phyloP scores from a whole-genome alignment of 2,329 filamentous ascomycete genomes.

The Cladosporium cucumerinum region DNA sequence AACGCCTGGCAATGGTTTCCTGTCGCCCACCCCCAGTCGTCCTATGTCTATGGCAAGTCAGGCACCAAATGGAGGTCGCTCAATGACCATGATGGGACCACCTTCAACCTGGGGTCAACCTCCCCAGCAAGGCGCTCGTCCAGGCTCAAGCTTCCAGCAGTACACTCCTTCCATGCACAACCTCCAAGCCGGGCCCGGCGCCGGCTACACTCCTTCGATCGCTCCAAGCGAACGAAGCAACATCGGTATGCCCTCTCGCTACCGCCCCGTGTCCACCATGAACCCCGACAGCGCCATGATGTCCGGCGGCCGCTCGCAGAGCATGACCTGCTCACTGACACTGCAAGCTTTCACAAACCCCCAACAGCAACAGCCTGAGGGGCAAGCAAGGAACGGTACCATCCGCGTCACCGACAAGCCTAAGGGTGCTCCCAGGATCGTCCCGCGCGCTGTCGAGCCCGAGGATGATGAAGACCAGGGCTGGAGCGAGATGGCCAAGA shows the following conservation, averaged over 20 bases:
- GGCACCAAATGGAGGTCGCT: slow-evolving; percentile 46
- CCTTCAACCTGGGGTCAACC: slow-evolving; percentile 32
- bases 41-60: slow-evolving; percentile 47
- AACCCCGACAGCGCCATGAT: slow-evolving; percentile 17
- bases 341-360: slow-evolving; percentile 29
- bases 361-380: not conserved
- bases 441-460: slow-evolving; percentile 21
- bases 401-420: slow-evolving; percentile 38
- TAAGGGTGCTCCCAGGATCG: slow-evolving; percentile 32
- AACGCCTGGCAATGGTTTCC: slow-evolving; percentile 16
- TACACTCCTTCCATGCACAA: slow-evolving; percentile 38
- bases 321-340: slow-evolving; percentile 34
- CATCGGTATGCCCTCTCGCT: slow-evolving; percentile 81
- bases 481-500: slow-evolving; percentile 36
- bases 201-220: slow-evolving; percentile 81
- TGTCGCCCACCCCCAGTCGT: slow-evolving; percentile 17
- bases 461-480: slow-evolving; percentile 39
- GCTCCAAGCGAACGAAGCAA: slow-evolving; percentile 95
- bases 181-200: slow-evolving; percentile 36
- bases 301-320: slow-evolving; percentile 37
- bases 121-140: slow-evolving; percentile 36
- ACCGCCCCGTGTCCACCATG: slow-evolving; percentile 72
- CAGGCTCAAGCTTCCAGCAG: slow-evolving; percentile 31
- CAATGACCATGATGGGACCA: slow-evolving; percentile 82
- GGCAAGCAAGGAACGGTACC: slow-evolving; percentile 27